A percentile compares a stretch with the other conserved stretches of the same genome.
Evolutionary conservation across 2,329 filamentous ascomycete species (phyloP).

Genomic region (Ophiocordyceps unilateralis): DNA sequence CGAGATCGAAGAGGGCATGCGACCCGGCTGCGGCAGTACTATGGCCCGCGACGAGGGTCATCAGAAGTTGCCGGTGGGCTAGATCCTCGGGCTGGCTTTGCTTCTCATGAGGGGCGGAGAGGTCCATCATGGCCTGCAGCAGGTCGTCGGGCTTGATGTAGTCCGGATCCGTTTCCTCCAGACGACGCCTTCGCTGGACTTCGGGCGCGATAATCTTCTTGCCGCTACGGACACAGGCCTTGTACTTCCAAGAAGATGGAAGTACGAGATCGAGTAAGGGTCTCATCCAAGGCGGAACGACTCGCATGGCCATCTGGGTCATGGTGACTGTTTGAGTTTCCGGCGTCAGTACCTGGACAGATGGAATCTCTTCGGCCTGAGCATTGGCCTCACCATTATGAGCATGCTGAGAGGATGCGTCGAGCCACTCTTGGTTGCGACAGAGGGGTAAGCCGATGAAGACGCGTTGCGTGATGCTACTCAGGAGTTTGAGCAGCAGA

Average conservation of each 20-base stretch:
- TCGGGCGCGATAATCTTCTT: conserved; percentile 2
- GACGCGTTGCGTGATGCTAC: conserved; percentile 2
- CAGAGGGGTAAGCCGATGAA: conserved; percentile 3
- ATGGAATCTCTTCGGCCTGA: no score
- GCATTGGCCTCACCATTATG: conserved; percentile 2
- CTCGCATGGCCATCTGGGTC: conserved; percentile 3
- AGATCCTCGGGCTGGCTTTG: not conserved
- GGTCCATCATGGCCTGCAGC: conserved; percentile 3
- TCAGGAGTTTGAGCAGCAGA: conserved; percentile 1
- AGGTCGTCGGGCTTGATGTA: conserved; percentile 2
- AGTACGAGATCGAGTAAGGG: conserved; percentile 2
- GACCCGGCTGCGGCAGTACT: conserved; percentile 3
- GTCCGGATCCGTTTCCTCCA: conserved; percentile 1
- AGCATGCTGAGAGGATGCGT: conserved; percentile 1
- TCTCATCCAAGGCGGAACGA: conserved; percentile 1
- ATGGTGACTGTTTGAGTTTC: conserved; percentile 2
- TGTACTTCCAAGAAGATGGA: conserved; percentile 1
- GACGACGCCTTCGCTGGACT: conserved; percentile 1
- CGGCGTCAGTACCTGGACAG: not conserved
- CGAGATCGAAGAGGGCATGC: conserved; percentile 2
- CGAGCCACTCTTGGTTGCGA: conserved; percentile 2
- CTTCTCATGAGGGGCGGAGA: not conserved
- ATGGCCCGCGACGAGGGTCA: conserved; percentile 3
- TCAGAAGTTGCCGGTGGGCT: conserved; percentile 1
- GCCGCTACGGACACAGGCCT: not conserved